Base-by-base conservation (phyloP, 2,329 filamentous ascomycete species). In the Clarireedia homoeocarpa region DNA sequence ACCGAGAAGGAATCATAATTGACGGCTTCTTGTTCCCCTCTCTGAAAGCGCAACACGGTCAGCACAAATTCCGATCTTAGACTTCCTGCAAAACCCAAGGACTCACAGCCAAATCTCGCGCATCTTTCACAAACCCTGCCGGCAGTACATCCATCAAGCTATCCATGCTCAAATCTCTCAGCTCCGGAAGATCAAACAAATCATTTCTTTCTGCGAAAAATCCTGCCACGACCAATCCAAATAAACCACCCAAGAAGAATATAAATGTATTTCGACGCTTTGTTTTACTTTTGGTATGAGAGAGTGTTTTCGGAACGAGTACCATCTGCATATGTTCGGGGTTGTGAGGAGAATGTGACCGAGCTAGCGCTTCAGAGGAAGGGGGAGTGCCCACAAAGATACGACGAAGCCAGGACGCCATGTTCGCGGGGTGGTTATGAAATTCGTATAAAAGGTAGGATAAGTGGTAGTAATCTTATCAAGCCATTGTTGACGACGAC, bases 1-100 rank as follows among this genome's bases (percentile, higher is more conserved):
- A 97, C 88, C 1, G 91, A 83, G 68, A 99, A 99, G 5, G 91
- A 89, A 74, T 99, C 94, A 72, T 96, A 96, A 66, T 87, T 88
- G 61, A 95, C 86, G 45, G 89, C 82, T 63, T 95, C 90, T 62
- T 89, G 86, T 73, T 97, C 91, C 66, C 87, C 85, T 75, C 89
- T 88, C 86, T 88, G 46, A 58, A 57, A 39, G 58, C 48, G 58
- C 49, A 55, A 24, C 26, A 7, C n/a, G 12, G 23, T 57, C 48
- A 57, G 50, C 49, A 24, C 26, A 34, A 30, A 17, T 34, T 53
- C 48, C 12, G 49, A 47, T 56, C 54, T 45, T 38, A 57, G 39
- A 34, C 24, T n/a, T n/a, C 36, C 14, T 36, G 27, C 40, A 45
- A 9, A 46, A 54, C 15, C 36, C 40, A 47, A 48, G 51, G 42